Conservation (phyloP, 352 stramenopile genomes). For the Phytophthora aleatoria region DNA sequence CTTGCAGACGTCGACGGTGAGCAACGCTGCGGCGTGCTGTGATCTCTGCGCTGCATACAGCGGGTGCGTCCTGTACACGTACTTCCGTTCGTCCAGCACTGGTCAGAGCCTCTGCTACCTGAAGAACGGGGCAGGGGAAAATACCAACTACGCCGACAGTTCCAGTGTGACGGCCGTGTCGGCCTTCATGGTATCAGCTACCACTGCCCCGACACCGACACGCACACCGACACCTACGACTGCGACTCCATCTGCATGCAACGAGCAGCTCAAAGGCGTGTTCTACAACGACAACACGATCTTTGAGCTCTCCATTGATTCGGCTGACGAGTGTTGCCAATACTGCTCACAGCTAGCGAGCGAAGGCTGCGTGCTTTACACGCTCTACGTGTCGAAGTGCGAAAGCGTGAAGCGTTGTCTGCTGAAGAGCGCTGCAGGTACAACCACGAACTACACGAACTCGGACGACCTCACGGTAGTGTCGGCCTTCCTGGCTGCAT, state of each 20-base stretch:
- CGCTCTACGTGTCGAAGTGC: constrained; percentile 28
- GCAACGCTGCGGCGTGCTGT: constrained; percentile 37
- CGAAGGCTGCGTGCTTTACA: constrained; percentile 34
- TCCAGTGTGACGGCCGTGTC: constrained; percentile 31
- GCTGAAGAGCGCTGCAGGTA: constrained; percentile 26
- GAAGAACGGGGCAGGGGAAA: constrained; percentile 33
- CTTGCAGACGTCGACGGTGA: constrained; percentile 27
- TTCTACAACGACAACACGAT: constrained; percentile 34
- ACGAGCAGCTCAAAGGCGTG: constrained; percentile 22
- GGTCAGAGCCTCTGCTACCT: constrained; percentile 38
- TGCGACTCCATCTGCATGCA: constrained; percentile 12
- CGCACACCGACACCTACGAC: constrained; percentile 18
- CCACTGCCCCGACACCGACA: constrained; percentile 13
- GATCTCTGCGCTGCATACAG: constrained; percentile 27
- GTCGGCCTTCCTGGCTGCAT: constrained; percentile 25
- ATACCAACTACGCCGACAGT: constrained; percentile 46
- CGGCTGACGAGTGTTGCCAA: constrained; percentile 26
- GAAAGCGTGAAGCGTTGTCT: constrained; percentile 29
- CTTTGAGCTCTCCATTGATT: constrained; percentile 32
- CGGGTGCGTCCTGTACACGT: constrained; percentile 53
- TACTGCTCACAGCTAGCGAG: constrained; percentile 28
- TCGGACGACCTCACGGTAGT: constrained; percentile 29
- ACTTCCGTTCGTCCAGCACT: constrained; percentile 37
- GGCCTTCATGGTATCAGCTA: constrained; percentile 22
- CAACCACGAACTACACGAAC: constrained; percentile 25